A percentile compares a stretch with the other conserved stretches of the same genome.
Conservation (phyloP, 441 rosid genomes). For the Croton setiger region DNA sequence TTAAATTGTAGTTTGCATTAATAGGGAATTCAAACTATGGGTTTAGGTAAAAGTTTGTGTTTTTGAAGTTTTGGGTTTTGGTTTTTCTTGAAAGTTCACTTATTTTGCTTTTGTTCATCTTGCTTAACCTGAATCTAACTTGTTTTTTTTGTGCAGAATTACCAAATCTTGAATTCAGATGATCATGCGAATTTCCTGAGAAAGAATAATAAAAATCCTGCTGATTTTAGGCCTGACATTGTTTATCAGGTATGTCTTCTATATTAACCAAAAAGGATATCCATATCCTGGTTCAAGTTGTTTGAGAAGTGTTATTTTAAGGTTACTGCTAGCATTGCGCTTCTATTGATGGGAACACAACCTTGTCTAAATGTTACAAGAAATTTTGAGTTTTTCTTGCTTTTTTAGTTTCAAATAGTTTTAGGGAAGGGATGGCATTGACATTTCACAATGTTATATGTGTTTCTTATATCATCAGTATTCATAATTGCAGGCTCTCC, state of each 20-base stretch:
- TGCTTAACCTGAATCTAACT: not conserved
- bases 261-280: not conserved
- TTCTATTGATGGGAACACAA: not conserved
- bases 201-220: conserved; percentile 62
- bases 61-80: not conserved
- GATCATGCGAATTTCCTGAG: conserved; percentile 75
- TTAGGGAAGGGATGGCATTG: not conserved
- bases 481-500: conserved; percentile 54
- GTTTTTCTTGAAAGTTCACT: not conserved
- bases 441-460: not conserved
- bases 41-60: not conserved
- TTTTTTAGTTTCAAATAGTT: not conserved
- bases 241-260: conserved; percentile 51
- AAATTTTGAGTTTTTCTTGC: not conserved
- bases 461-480: not conserved
- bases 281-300: not conserved
- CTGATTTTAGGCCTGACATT: conserved; percentile 79
- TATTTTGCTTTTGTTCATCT: not conserved
- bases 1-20: not conserved
- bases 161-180: conserved; percentile 75
- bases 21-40: not conserved
- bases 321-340: not conserved
- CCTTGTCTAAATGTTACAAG: not conserved
- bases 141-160: conserved; percentile 37
- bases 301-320: not conserved